A percentile compares a stretch with the other conserved stretches of the same genome.
phyloP scores from a whole-genome alignment of 163 green algal species.

The Scenedesmus sp. region DNA sequence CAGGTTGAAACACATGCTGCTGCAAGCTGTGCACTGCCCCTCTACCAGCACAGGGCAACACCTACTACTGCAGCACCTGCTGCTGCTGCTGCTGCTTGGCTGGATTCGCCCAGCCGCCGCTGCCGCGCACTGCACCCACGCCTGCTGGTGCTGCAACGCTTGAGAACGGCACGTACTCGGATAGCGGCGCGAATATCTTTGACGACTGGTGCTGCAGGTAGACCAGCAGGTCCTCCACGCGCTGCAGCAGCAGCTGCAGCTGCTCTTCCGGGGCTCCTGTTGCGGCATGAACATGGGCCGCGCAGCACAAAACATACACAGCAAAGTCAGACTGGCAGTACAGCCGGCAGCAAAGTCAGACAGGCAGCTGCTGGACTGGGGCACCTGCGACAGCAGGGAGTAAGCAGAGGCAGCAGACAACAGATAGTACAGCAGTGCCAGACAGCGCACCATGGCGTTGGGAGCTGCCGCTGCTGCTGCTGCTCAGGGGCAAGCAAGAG shows the following conservation, averaged over 20 bases:
- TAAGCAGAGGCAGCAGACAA: neutral
- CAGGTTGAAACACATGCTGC: no score
- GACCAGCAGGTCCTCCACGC: conserved; percentile 41
- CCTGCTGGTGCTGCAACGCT: neutral
- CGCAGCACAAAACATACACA: no score
- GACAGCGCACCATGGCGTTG: neutral
- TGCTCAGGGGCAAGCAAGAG: neutral
- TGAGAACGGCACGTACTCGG: neutral
- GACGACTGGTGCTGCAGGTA: conserved; percentile 50
- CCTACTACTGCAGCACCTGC: no score
- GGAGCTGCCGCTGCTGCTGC: no score
- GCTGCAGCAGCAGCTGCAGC: conserved; percentile 45
- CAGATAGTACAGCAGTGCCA: neutral
- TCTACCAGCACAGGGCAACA: no score
- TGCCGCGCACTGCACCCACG: neutral
- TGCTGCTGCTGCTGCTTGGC: neutral
- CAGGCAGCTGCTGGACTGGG: neutral
- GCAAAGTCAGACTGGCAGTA: no score
- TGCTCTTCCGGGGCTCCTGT: conserved; percentile 51
- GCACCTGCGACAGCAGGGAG: neutral
- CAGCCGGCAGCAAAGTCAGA: no score
- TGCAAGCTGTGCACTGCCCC: no score
- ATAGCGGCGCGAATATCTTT: neutral
- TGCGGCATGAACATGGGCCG: neutral
- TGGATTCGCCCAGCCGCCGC: neutral